Conservation (phyloP, 306 rosid species). For the Vachellia pachyceras region DNA sequence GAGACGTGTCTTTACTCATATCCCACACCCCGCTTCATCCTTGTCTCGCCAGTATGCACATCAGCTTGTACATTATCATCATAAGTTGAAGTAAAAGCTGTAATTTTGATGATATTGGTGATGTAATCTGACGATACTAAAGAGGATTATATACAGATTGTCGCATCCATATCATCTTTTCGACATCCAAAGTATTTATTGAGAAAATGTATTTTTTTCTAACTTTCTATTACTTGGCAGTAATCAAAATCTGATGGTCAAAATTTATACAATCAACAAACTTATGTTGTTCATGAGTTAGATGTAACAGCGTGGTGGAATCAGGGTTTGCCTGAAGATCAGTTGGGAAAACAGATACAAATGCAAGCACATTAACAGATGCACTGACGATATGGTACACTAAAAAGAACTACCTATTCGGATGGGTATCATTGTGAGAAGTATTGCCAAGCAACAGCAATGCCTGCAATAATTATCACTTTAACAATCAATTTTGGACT, state of each 20-base stretch:
- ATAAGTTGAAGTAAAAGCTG: not conserved
- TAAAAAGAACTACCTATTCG: slow-evolving; percentile 37
- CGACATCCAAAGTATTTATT: not conserved
- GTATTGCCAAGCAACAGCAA: slow-evolving; percentile 78
- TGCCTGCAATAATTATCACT: slow-evolving; percentile 65
- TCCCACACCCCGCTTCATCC: not conserved
- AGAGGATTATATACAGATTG: not conserved
- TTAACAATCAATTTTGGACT: slow-evolving; percentile 57
- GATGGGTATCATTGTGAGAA: slow-evolving; percentile 51
- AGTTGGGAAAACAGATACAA: slow-evolving; percentile 2
- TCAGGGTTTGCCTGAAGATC: slow-evolving; percentile 32
- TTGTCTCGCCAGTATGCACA: not conserved
- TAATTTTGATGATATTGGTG: slow-evolving; percentile 6
- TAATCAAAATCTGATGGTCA: slow-evolving; percentile 13
- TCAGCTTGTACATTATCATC: not conserved
- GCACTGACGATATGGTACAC: slow-evolving; percentile 36
- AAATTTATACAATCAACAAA: slow-evolving; percentile 33
- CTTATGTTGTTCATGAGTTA: not conserved
- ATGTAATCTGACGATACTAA: not conserved
- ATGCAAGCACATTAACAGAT: slow-evolving; percentile 25
- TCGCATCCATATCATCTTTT: not conserved
- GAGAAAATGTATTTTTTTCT: not conserved
- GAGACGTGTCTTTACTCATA: slow-evolving; percentile 42
- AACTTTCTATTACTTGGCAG: not conserved
- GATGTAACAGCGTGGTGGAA: slow-evolving; percentile 26